Evolutionary conservation across 106 monocot species (phyloP).

Genomic region (Dendrobium officinale): DNA sequence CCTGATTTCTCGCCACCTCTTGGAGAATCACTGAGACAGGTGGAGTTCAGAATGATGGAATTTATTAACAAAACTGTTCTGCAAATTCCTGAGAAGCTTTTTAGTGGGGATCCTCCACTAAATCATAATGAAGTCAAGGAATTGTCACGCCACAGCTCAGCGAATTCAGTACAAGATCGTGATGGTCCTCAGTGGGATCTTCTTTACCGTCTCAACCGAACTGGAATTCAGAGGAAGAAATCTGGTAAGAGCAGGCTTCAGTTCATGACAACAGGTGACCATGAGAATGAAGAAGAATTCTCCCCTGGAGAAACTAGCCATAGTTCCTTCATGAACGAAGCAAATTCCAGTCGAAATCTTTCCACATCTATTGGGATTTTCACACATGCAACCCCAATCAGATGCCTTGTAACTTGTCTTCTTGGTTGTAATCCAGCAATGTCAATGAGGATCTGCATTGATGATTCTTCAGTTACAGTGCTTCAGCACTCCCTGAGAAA

Average conservation of each 20-base stretch:
- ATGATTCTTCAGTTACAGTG: slow-evolving; percentile 88
- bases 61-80: slow-evolving; percentile 55
- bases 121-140: slow-evolving; percentile 46
- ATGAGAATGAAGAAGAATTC: slow-evolving; percentile 73
- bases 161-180: slow-evolving; percentile 52
- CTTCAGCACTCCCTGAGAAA: slow-evolving; percentile 63
- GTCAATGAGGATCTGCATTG: slow-evolving; percentile 62
- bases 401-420: slow-evolving; percentile 70
- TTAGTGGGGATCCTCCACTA: slow-evolving; percentile 11
- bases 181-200: slow-evolving; percentile 56
- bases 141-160: slow-evolving; percentile 50
- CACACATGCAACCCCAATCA: slow-evolving; percentile 79
- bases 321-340: not conserved
- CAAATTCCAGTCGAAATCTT: slow-evolving; percentile 6
- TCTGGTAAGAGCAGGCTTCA: slow-evolving; percentile 94
- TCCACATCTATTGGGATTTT: slow-evolving; percentile 61
- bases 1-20: slow-evolving; percentile 71
- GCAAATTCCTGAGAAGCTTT: slow-evolving; percentile 40
- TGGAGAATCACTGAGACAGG: slow-evolving; percentile 78
- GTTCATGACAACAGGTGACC: slow-evolving; percentile 73
- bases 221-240: slow-evolving; percentile 61
- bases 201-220: slow-evolving; percentile 46
- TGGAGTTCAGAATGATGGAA: slow-evolving; percentile 69
- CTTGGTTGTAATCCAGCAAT: slow-evolving; percentile 54
- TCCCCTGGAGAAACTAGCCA: slow-evolving; percentile 32